A percentile compares a stretch with the other conserved stretches of the same genome.
phyloP scores from a whole-genome alignment of 1,139 yeast genomes.

The Protomyces arabidopsidicola region DNA sequence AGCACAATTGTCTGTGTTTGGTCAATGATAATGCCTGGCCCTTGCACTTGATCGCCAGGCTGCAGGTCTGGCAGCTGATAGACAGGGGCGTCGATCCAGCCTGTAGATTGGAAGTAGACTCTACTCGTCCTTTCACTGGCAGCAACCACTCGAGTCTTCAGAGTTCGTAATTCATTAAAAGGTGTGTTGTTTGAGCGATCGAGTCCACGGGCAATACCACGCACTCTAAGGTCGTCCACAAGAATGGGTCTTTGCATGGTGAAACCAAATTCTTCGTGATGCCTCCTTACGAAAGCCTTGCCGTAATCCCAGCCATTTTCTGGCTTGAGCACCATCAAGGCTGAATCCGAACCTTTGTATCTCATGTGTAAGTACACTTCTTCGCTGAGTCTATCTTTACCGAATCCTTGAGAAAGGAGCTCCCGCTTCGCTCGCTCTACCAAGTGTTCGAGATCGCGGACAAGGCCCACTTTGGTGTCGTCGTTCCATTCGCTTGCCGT shows the following conservation, averaged over 20 bases:
- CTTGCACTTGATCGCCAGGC: constrained; percentile 54
- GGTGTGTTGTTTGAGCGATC: constrained; percentile 21
- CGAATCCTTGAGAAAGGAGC: constrained; percentile 49
- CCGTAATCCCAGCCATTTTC: constrained; percentile 39
- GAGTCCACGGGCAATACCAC: constrained; percentile 54
- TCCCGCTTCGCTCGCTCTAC: constrained; percentile 40
- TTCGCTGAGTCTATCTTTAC: constrained; percentile 41
- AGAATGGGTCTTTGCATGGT: constrained; percentile 57
- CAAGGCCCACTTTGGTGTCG: constrained; percentile 38
- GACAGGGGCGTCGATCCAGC: constrained; percentile 53
- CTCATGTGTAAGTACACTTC: constrained; percentile 72
- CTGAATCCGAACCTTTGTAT: constrained; percentile 83
- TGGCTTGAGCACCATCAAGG: constrained; percentile 57
- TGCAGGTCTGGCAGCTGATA: constrained; percentile 49
- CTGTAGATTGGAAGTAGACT: constrained; percentile 45
- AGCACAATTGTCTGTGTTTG: constrained; percentile 80
- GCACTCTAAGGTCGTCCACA: constrained; percentile 77
- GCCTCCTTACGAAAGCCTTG: constrained; percentile 48
- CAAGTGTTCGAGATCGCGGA: constrained; percentile 43
- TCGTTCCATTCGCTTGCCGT: constrained; percentile 41
- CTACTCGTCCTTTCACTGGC: constrained; percentile 38
- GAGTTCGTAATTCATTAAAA: constrained; percentile 28
- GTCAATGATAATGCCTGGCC: constrained; percentile 83
- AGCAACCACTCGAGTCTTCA: constrained; percentile 31
- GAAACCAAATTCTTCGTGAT: constrained; percentile 68